Conservation (phyloP, 2,329 filamentous ascomycete genomes). For the Sarocladium oryzae region DNA sequence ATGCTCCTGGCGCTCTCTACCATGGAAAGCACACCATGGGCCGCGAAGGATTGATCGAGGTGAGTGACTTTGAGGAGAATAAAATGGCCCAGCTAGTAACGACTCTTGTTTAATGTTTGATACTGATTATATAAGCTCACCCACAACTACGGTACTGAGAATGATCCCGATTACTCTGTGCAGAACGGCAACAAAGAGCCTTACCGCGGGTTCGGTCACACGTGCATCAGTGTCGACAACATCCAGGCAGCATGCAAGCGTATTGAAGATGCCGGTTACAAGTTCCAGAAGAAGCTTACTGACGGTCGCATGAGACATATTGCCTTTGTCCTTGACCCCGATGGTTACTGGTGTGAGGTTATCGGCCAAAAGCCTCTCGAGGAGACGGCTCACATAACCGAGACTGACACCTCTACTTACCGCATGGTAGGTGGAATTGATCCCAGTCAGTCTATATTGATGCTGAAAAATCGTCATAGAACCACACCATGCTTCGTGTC, state of each 20-base stretch:
- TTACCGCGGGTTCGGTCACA: slow-evolving; percentile 75
- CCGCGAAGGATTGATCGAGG: slow-evolving; percentile 80
- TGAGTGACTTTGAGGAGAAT: background rate
- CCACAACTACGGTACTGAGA: slow-evolving; percentile 82
- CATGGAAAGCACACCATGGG: slow-evolving; percentile 67
- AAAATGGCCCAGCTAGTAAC: too few species aligned
- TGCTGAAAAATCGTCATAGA: slow-evolving; percentile 36
- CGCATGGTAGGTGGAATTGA: slow-evolving; percentile 45
- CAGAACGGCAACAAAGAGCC: slow-evolving; percentile 91
- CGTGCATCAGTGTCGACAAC: slow-evolving; percentile 75
- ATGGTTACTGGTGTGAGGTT: slow-evolving; percentile 82
- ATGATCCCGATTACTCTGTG: slow-evolving; percentile 71
- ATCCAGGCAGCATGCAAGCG: slow-evolving; percentile 86
- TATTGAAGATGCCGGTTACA: slow-evolving; percentile 83
- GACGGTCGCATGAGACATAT: slow-evolving; percentile 85
- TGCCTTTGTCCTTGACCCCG: slow-evolving; percentile 84
- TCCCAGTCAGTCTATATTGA: background rate
- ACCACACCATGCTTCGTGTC: slow-evolving; percentile 92
- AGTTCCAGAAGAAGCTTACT: slow-evolving; percentile 89
- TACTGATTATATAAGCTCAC: too few species aligned
- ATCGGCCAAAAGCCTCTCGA: slow-evolving; percentile 67
- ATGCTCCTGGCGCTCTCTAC: slow-evolving; percentile 68
- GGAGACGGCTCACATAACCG: slow-evolving; percentile 63
- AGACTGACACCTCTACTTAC: slow-evolving; percentile 71
- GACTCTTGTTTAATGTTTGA: too few species aligned